Conservation (phyloP, 352 stramenopile genomes). For the Halophytophthora polymorphica region DNA sequence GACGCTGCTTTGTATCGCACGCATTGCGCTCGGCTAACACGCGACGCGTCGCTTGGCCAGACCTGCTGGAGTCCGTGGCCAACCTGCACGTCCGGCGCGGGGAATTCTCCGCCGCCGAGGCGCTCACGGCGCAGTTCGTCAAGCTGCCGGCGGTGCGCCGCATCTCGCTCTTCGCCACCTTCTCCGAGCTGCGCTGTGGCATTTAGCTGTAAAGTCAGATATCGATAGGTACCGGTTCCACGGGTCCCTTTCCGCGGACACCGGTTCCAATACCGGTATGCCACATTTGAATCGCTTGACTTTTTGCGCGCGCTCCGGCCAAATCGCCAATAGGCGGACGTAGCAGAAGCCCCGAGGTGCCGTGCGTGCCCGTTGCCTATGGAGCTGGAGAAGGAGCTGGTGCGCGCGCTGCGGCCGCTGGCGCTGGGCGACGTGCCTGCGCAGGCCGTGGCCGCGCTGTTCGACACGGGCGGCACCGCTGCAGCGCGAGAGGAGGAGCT, state of each 20-base stretch:
- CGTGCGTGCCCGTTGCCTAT: constrained; percentile 3
- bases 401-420: constrained; percentile 55
- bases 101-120: constrained; percentile 27
- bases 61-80: constrained; percentile 42
- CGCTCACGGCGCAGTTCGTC: constrained; percentile 30
- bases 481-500: constrained; percentile 28
- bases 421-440: constrained; percentile 51
- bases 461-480: constrained; percentile 66
- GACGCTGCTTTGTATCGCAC: background rate
- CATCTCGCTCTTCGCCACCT: constrained; percentile 28
- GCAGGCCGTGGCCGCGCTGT: constrained; percentile 49
- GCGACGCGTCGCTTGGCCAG: constrained; percentile 7
- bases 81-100: constrained; percentile 41
- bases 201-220: constrained; percentile 6
- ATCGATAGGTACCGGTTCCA: too few species aligned
- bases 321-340: too few species aligned
- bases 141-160: constrained; percentile 27
- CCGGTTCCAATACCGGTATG: too few species aligned
- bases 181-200: constrained; percentile 24
- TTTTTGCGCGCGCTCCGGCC: too few species aligned
- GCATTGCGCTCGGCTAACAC: background rate
- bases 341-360: background rate
- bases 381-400: constrained; percentile 58
- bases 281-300: too few species aligned
- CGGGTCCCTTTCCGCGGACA: too few species aligned